Conservation (phyloP, 306 rosid species). For the Vigna trinervia region DNA sequence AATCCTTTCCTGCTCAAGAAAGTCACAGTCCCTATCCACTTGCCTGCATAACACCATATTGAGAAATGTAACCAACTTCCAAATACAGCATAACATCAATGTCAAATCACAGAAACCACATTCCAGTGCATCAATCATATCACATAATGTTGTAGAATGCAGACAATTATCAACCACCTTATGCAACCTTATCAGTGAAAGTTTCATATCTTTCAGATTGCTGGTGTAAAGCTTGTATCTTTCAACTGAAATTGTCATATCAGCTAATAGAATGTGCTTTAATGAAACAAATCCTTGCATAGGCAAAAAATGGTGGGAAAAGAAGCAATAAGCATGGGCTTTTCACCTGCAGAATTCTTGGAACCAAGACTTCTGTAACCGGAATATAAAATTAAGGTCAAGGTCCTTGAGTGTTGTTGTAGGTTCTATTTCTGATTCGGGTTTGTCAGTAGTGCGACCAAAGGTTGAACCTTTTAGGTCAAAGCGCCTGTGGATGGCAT, state of each 20-base stretch:
- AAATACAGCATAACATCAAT: slow-evolving; percentile 19
- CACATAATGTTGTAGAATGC: not conserved
- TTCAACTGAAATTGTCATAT: not conserved
- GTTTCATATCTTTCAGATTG: not conserved
- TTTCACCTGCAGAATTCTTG: slow-evolving; percentile 84
- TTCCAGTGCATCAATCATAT: slow-evolving; percentile 3
- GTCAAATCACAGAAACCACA: slow-evolving; percentile 13
- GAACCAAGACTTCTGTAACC: slow-evolving; percentile 82
- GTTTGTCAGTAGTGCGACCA: slow-evolving; percentile 85
- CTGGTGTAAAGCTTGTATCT: slow-evolving; percentile 3
- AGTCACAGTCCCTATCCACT: slow-evolving; percentile 91
- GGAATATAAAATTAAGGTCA: slow-evolving; percentile 82
- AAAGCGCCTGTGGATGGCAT: slow-evolving; percentile 76
- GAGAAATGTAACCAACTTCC: slow-evolving; percentile 23
- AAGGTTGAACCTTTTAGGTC: slow-evolving; percentile 95
- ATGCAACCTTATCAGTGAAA: slow-evolving; percentile 15
- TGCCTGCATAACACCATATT: slow-evolving; percentile 67
- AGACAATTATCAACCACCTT: not conserved
- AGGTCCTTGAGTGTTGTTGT: slow-evolving; percentile 95
- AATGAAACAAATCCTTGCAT: slow-evolving; percentile 5
- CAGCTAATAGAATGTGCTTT: slow-evolving; percentile 3
- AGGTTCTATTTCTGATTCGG: slow-evolving; percentile 75
- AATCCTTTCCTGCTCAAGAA: slow-evolving; percentile 92
- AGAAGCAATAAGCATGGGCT: not conserved
- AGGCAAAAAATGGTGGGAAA: not conserved